phyloP scores from a whole-genome alignment of 495 filamentous ascomycete species.

The Daldinia bambusicola region DNA sequence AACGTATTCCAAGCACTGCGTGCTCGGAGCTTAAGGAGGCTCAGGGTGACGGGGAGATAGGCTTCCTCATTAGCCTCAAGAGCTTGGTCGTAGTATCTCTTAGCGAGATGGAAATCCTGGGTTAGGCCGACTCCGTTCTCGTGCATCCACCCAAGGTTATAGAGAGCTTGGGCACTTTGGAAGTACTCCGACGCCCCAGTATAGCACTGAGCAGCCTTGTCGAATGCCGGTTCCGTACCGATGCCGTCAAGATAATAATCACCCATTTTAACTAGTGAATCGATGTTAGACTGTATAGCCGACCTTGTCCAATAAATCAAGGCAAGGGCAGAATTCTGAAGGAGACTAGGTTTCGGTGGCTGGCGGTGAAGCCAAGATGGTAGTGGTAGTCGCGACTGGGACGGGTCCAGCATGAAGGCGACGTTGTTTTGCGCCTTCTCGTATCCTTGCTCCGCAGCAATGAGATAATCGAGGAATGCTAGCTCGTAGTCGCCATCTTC shows the following conservation, averaged over 20 bases:
- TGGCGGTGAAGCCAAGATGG: conserved; percentile 51
- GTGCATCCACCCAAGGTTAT: conserved; percentile 99
- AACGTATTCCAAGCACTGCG: conserved; percentile 94
- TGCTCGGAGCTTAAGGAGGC: conserved; percentile 83
- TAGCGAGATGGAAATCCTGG: conserved; percentile 97
- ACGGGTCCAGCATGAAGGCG: conserved; percentile 87
- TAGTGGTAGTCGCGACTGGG: conserved; percentile 64
- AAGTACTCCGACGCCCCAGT: conserved; percentile 88
- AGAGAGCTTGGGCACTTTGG: conserved; percentile 93
- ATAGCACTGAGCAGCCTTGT: conserved; percentile 94
- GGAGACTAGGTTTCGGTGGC: conserved; percentile 58
- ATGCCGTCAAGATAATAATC: conserved; percentile 91
- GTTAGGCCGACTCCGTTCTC: conserved; percentile 94
- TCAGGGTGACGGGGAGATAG: conserved; percentile 91
- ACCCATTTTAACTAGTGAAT: conserved; percentile 96
- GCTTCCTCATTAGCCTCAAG: conserved; percentile 91
- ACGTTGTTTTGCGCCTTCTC: conserved; percentile 94
- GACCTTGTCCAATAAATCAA: conserved; percentile 97
- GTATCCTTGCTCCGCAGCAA: conserved; percentile 96
- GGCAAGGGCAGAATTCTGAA: conserved; percentile 79
- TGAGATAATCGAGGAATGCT: conserved; percentile 85
- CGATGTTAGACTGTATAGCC: conserved; percentile 91
- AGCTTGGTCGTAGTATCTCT: conserved; percentile 93
- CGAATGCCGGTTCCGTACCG: conserved; percentile 75
- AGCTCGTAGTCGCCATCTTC: conserved; percentile 85